phyloP scores from a whole-genome alignment of 2,329 filamentous ascomycete genomes.

The Sphaerulina populicola region DNA sequence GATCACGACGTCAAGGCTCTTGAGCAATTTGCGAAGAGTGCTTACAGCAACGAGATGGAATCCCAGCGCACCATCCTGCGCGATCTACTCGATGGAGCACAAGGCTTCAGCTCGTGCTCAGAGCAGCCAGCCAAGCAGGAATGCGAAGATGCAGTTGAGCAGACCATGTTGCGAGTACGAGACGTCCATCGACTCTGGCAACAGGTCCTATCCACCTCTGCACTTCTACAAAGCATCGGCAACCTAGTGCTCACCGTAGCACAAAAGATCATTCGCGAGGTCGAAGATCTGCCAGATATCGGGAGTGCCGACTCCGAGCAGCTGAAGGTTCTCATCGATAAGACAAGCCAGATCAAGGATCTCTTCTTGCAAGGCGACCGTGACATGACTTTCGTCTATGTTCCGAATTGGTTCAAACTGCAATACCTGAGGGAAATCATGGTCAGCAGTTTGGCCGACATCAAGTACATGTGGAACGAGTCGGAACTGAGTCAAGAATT shows the following conservation, averaged over 20 bases:
- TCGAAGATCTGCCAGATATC: conserved; percentile 57
- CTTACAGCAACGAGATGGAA: conserved; percentile 58
- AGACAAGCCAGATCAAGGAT: conserved; percentile 48
- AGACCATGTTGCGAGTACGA: conserved; percentile 50
- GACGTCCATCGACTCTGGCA: conserved; percentile 51
- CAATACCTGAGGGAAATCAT: conserved; percentile 57
- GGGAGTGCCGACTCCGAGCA: conserved; percentile 54
- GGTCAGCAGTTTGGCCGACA: conserved; percentile 55
- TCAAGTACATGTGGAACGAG: conserved; percentile 57
- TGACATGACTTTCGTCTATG: conserved; percentile 53
- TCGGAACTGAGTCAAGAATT: conserved; percentile 57
- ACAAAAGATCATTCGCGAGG: conserved; percentile 52
- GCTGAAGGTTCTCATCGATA: conserved; percentile 50
- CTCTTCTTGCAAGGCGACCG: conserved; percentile 45
- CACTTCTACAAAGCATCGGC: conserved; percentile 54
- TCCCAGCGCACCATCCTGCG: conserved; percentile 54
- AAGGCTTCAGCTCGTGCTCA: conserved; percentile 54
- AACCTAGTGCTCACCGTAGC: conserved; percentile 51
- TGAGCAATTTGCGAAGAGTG: conserved; percentile 52
- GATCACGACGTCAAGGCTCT: conserved; percentile 48
- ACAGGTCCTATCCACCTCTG: conserved; percentile 51
- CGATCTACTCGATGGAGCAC: conserved; percentile 55
- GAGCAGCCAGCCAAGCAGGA: conserved; percentile 51
- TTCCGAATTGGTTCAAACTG: conserved; percentile 56
- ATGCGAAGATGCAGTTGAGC: conserved; percentile 52